These are phyloP conservation scores for Eutrema heterophyllum DNA, from an alignment of 345 rosid species.

Conservation along the genomic window DNA sequence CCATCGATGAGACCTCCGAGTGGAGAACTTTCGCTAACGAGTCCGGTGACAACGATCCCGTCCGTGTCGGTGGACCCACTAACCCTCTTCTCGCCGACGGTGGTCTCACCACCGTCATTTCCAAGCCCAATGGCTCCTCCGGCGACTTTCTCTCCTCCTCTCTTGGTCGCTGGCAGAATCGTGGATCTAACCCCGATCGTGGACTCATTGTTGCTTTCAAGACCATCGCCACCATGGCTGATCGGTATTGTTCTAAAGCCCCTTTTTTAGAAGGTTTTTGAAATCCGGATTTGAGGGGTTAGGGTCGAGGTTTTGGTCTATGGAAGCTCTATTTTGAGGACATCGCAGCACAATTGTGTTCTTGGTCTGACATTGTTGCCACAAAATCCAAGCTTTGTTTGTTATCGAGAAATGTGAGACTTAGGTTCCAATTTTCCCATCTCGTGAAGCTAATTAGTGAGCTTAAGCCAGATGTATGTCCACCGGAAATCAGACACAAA, in stretches of 20 bases:
- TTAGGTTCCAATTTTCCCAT: neutral
- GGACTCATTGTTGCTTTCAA: conserved; percentile 83
- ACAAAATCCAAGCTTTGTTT: neutral
- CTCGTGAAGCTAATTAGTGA: too few relatives aligned
- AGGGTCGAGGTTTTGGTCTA: neutral
- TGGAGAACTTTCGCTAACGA: conserved; percentile 95
- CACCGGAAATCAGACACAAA: too few relatives aligned
- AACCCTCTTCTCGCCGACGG: conserved; percentile 83
- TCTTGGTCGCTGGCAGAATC: conserved; percentile 91
- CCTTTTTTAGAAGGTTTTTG: conserved; percentile 26
- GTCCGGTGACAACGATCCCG: conserved; percentile 84
- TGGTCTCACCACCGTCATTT: conserved; percentile 83
- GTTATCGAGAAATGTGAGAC: neutral
- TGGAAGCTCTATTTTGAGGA: neutral
- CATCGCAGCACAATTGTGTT: neutral
- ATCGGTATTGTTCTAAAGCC: conserved; percentile 37
- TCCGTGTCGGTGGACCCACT: conserved; percentile 88
- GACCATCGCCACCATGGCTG: conserved; percentile 93
- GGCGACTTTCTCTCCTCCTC: conserved; percentile 88
- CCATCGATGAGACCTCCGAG: conserved; percentile 96
- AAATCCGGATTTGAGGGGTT: conserved; percentile 37
- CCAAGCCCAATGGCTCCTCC: conserved; percentile 81
- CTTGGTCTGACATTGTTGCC: neutral
- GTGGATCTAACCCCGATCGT: conserved; percentile 95
- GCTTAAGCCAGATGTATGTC: too few relatives aligned